These are phyloP conservation scores for Linnemannia exigua DNA, from an alignment of 192 early-diverging fungal genomes.

Conservation along the genomic window DNA sequence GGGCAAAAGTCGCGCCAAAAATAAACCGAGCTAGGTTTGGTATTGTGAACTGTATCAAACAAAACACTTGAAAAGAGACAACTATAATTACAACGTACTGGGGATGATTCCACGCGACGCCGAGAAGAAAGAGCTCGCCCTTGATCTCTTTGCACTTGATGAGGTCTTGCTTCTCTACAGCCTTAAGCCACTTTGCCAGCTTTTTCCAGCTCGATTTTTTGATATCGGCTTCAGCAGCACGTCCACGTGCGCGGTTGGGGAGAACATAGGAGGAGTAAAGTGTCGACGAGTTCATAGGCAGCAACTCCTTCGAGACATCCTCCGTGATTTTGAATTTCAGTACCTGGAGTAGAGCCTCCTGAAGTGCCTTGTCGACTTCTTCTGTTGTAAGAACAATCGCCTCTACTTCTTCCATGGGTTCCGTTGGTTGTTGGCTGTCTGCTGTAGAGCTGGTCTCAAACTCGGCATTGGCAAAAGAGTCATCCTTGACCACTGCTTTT, in stretches of 20 bases:
- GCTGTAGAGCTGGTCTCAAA: neutral
- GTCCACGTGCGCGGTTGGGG: slow-evolving; percentile 71
- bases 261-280: slow-evolving; percentile 85
- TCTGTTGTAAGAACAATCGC: slow-evolving; percentile 29
- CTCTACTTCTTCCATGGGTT: neutral
- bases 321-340: slow-evolving; percentile 77
- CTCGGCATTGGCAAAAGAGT: neutral
- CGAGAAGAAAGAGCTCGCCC: slow-evolving; percentile 71
- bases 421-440: slow-evolving; percentile 10
- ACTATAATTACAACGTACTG: slow-evolving; percentile 52
- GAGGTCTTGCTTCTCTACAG: slow-evolving; percentile 86
- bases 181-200: slow-evolving; percentile 89
- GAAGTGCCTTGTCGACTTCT: slow-evolving; percentile 85
- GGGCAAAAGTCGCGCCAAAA: too few species aligned
- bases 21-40: too few species aligned
- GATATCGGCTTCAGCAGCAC: slow-evolving; percentile 75
- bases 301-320: slow-evolving; percentile 62
- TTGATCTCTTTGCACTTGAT: slow-evolving; percentile 86
- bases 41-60: neutral
- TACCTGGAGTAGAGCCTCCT: slow-evolving; percentile 76
- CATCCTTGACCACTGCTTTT: slow-evolving; percentile 7
- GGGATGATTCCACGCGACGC: slow-evolving; percentile 74
- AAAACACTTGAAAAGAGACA: neutral
- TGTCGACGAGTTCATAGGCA: slow-evolving; percentile 83
- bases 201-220: slow-evolving; percentile 92